A percentile compares a stretch with the other conserved stretches of the same genome.
Evolutionary conservation across 495 filamentous ascomycete species (phyloP).

Genomic region (Penicillium pancosmium): DNA sequence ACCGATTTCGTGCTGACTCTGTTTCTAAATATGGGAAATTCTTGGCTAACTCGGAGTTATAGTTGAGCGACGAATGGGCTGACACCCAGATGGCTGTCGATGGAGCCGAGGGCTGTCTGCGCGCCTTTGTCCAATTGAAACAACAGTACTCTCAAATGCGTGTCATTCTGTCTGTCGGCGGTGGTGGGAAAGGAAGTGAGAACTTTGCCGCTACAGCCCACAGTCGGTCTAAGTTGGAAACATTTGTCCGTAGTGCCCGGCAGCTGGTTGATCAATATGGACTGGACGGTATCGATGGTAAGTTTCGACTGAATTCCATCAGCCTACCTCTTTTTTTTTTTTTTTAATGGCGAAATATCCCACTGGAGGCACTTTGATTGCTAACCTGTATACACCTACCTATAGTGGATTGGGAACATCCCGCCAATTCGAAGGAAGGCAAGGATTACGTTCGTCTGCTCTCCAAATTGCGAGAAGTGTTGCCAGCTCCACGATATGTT

Average conservation of each 20-base stretch:
- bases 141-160: slow-evolving; percentile 73
- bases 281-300: slow-evolving; percentile 87
- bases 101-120: slow-evolving; percentile 74
- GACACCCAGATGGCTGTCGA: slow-evolving; percentile 81
- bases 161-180: slow-evolving; percentile 85
- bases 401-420: slow-evolving; percentile 91
- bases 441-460: slow-evolving; percentile 74
- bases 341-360: neutral
- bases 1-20: neutral
- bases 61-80: slow-evolving; percentile 88
- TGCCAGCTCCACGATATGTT: slow-evolving; percentile 75
- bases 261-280: slow-evolving; percentile 73
- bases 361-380: neutral
- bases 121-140: slow-evolving; percentile 75
- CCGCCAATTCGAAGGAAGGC: slow-evolving; percentile 68
- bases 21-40: neutral
- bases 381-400: slow-evolving; percentile 3
- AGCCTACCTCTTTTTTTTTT: neutral
- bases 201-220: slow-evolving; percentile 75
- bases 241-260: slow-evolving; percentile 72
- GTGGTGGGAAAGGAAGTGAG: slow-evolving; percentile 74
- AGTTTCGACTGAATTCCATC: slow-evolving; percentile 5
- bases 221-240: slow-evolving; percentile 60
- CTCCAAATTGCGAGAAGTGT: slow-evolving; percentile 63
- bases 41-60: slow-evolving; percentile 7